phyloP scores from a whole-genome alignment of 2,329 filamentous ascomycete genomes.

The Nigrospora oryzae region DNA sequence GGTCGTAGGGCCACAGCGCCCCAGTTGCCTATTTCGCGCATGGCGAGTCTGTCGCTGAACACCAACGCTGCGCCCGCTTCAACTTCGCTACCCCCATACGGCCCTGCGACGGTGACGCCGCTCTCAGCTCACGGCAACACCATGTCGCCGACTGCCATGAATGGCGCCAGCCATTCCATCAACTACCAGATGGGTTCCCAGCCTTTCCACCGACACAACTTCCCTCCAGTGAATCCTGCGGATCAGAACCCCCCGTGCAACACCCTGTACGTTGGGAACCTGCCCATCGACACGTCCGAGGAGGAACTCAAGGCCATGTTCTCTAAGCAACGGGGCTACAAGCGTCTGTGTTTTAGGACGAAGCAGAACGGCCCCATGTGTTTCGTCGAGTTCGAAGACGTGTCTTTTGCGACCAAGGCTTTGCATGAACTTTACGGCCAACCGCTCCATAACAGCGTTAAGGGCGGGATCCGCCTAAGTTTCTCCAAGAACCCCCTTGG shows the following conservation, averaged over 20 bases:
- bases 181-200: slow-evolving; percentile 47
- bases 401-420: slow-evolving; percentile 85
- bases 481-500: slow-evolving; percentile 97
- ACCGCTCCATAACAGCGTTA: slow-evolving; percentile 81
- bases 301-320: slow-evolving; percentile 94
- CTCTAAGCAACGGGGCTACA: slow-evolving; percentile 88
- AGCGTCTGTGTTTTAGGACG: slow-evolving; percentile 86
- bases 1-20: slow-evolving; percentile 64
- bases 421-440: slow-evolving; percentile 84
- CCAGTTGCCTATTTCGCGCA: slow-evolving; percentile 59
- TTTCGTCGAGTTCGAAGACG: slow-evolving; percentile 95
- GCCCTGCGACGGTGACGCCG: slow-evolving; percentile 24
- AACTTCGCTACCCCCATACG: slow-evolving; percentile 42
- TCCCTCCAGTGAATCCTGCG: slow-evolving; percentile 84
- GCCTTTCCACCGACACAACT: slow-evolving; percentile 56
- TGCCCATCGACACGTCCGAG: slow-evolving; percentile 86
- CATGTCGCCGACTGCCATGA: slow-evolving; percentile 50
- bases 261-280: slow-evolving; percentile 94
- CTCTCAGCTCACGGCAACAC: slow-evolving; percentile 32
- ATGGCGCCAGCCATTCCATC: slow-evolving; percentile 30
- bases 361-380: slow-evolving; percentile 98
- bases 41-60: slow-evolving; percentile 64
- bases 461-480: slow-evolving; percentile 88
- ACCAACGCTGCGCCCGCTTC: slow-evolving; percentile 53
- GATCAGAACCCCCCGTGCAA: slow-evolving; percentile 98